Conservation (phyloP, 257 asterid species). For the Ophiorrhiza pumila region DNA sequence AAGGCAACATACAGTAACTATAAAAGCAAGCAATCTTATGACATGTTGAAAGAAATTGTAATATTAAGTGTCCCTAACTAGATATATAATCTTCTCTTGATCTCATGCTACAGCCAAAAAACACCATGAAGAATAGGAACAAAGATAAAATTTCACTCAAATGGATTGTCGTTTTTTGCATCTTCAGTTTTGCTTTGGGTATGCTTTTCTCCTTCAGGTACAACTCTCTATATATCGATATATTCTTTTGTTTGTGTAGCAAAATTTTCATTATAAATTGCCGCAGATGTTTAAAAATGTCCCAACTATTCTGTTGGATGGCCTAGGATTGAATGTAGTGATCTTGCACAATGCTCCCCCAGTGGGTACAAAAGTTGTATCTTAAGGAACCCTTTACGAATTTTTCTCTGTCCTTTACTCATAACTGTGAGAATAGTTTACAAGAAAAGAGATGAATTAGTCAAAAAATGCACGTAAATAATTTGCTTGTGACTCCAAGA, state of each 20-base stretch:
- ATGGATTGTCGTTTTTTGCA: constrained; percentile 50
- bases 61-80: background rate
- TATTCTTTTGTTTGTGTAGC: background rate
- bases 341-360: too few species aligned
- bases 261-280: background rate
- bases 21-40: background rate
- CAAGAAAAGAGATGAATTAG: too few species aligned
- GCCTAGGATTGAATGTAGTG: too few species aligned
- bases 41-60: background rate
- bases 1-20: background rate
- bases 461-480: too few species aligned
- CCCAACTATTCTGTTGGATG: too few species aligned
- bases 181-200: constrained; percentile 64
- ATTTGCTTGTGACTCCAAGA: too few species aligned
- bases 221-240: background rate
- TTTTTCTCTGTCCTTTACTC: too few species aligned
- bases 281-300: background rate
- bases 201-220: constrained; percentile 53
- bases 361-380: too few species aligned
- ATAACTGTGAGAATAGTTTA: too few species aligned
- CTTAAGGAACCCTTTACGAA: too few species aligned
- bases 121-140: constrained; percentile 22
- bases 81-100: background rate
- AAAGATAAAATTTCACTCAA: constrained; percentile 35
- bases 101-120: background rate